Base-by-base conservation (phyloP, 495 filamentous ascomycete species). In the Xylaria flabelliformis region DNA sequence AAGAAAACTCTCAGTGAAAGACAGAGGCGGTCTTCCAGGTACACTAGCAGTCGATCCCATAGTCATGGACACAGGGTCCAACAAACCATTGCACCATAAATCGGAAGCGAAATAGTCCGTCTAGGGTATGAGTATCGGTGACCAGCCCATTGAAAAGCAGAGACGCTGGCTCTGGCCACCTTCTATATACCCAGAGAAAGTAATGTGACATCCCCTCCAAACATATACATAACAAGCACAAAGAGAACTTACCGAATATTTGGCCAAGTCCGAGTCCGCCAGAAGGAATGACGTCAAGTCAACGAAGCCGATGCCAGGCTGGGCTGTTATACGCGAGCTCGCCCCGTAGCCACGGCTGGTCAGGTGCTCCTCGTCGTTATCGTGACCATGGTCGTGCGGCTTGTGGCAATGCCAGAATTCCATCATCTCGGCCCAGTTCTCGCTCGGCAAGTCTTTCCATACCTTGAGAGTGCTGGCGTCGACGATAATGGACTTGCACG, bases 351-450 rank as follows among this genome's bases (percentile, higher is more conserved):
- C 94, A 77, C 92, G 92, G 0, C 85, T 81, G 51, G 83, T 82
- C 12, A 88, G 84, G 73, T 80, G 84, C 65, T 81, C 77, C 9
- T 85, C 81, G 10, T 73, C 69, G 36, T 79, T 72, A 24, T 83
- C 73, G 24, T 85, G 74, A n/a, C 75, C 75, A 48, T 86, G 82
- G 6, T 83, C 82, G 68, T 89, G 82, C 55, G 94, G 96, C 78
- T 98, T 98, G 80, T 99, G 96, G 78, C 96, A 99, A 81, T 99
- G 96, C 96, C 96, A 99, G 75, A 98, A 97, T 78, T 99, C 96
- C 96, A 99, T 99, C 97, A 98, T 98, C 80, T 99, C 96, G 2
- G 95, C 96, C 96, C 96, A 99, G 76, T 97, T 96, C 71, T 95
- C 94, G 74, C 93, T 97, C 0, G 96, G 96, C 5, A 99, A 85